phyloP scores from a whole-genome alignment of 2,329 filamentous ascomycete species.

The Botrytis sinoallii region DNA sequence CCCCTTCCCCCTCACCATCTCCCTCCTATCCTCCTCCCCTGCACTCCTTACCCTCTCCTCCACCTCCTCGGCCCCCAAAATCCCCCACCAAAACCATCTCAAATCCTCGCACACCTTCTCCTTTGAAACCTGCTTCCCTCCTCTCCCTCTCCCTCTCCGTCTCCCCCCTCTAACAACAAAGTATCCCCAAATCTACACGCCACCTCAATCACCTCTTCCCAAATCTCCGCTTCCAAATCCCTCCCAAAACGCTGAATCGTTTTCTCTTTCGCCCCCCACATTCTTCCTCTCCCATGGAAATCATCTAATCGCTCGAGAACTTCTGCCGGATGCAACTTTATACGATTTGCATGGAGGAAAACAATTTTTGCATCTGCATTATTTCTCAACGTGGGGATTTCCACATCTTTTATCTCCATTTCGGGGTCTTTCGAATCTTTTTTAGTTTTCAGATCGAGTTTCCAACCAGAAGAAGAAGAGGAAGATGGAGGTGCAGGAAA shows the following conservation, averaged over 20 bases:
- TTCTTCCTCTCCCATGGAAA: neutral
- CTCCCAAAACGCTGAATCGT: constrained; percentile 12
- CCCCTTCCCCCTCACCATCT: neutral
- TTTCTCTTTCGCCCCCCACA: constrained; percentile 3
- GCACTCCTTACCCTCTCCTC: neutral
- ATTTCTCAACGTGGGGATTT: neutral
- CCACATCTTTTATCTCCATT: neutral
- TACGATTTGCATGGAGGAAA: constrained; percentile 11
- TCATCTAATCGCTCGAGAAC: neutral
- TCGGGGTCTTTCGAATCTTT: neutral
- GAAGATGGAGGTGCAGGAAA: neutral
- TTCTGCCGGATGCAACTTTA: constrained; percentile 9
- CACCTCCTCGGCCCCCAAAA: constrained; percentile 10
- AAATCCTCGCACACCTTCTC: constrained; percentile 9
- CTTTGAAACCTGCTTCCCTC: neutral
- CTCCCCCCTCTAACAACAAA: neutral
- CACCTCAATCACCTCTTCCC: constrained; percentile 18
- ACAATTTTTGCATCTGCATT: constrained; percentile 1
- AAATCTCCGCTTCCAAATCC: constrained; percentile 16
- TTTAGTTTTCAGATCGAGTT: neutral
- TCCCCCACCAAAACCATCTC: constrained; percentile 18
- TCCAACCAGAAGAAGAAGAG: neutral
- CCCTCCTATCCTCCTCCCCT: neutral
- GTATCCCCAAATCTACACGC: constrained; percentile 14
- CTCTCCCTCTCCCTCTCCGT: neutral